Evolutionary conservation across 768 basidiomycete species (phyloP), one percentile per base, ranked within the genome.

Genomic region (Psilocybe azurescens): DNA sequence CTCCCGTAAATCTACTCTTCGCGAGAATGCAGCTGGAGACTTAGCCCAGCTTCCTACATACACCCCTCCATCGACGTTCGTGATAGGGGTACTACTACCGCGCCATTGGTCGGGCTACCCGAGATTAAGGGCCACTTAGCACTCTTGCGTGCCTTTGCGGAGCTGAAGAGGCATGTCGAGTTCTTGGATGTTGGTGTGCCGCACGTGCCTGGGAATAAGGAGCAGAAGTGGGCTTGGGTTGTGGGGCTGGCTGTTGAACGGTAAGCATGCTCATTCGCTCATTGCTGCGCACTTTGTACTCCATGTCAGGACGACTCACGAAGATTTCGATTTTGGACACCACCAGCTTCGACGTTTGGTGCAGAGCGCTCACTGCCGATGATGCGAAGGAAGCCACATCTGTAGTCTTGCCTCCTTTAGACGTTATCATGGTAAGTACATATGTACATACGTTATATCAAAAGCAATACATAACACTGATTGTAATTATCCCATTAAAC

Each of bases 201-300:
- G 11, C 13, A 72, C 18, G 56, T 73, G 29, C 67, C 71, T 0
- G 49, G 57, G 3, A 67, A 74, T 44, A 67, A 61, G 24, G 75
- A 76, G 16, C 64, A 61, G 49, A 67, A 69, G 50, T 78, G 77
- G 78, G 64, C 67, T 38, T 76, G 75, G 75, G 76, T 78, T 63
- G 76, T 79, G 1, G 72, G 69, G 1, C 54, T 76, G 53, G 73
- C 77, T n/a, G 78, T 76, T 10, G 77, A 79, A 59, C 65, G 76
- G 77, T 77, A 32, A 11, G 54, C 32, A 14, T 16, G 14, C 14
- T 18, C 20, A 3, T 8, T 0, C 11, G 4, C 30, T 5, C 24
- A 24, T 30, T 49, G 33, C 9, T 11, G 29, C n/a, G 9, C n/a
- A 33, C n/a, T 16, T 5, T 51, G 29, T 20, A 7, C 14, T 20